Conservation (phyloP, 2,329 filamentous ascomycete genomes). For the Dactylonectria estremocensis region DNA sequence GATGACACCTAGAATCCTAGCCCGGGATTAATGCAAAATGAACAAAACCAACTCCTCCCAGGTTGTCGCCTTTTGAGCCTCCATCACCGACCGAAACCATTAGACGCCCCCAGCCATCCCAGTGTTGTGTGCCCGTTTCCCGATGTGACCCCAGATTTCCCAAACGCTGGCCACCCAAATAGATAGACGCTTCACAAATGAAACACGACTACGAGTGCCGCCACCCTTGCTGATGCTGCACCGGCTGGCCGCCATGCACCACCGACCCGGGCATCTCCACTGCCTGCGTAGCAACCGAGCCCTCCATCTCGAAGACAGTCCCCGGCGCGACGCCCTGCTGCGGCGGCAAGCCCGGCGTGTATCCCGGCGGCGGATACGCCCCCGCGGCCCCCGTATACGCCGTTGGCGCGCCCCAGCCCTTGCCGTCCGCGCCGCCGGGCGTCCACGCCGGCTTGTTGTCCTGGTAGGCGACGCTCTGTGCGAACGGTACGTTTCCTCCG, state of each 20-base stretch:
- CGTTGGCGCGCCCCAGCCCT: slow-evolving; percentile 26
- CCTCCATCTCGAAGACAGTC: slow-evolving; percentile 45
- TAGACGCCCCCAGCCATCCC: no score
- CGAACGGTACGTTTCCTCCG: slow-evolving; percentile 27
- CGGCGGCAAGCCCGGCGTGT: slow-evolving; percentile 18
- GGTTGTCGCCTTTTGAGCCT: no score
- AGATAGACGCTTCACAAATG: not conserved
- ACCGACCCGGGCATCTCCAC: slow-evolving; percentile 26
- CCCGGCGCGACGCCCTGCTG: not conserved
- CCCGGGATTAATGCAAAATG: no score
- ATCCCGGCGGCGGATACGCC: slow-evolving; percentile 5
- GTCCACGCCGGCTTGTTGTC: slow-evolving; percentile 10
- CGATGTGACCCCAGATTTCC: no score
- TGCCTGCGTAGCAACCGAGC: slow-evolving; percentile 5
- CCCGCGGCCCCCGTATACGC: slow-evolving; percentile 12
- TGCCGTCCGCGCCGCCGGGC: slow-evolving; percentile 1
- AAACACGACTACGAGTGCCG: not conserved
- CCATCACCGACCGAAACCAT: no score
- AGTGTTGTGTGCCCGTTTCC: no score
- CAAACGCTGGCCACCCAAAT: not conserved
- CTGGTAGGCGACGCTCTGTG: slow-evolving; percentile 28
- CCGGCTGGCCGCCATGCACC: not conserved
- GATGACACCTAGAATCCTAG: no score
- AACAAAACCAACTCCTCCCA: no score
- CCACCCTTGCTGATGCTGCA: not conserved